Evolutionary conservation across 768 basidiomycete species (phyloP).

Genomic region (Tricholoma hemisulphureum): DNA sequence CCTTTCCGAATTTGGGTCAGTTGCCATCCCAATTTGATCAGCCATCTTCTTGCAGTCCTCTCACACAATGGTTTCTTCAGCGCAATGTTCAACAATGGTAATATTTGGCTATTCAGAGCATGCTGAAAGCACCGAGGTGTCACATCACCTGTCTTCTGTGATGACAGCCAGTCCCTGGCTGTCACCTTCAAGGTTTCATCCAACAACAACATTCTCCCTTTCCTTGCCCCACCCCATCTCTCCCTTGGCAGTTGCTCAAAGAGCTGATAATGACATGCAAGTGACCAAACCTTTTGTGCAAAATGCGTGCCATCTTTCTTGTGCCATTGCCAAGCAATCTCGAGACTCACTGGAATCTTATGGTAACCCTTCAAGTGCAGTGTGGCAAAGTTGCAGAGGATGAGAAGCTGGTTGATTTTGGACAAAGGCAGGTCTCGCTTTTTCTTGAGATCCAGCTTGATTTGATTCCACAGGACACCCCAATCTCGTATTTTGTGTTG

Average conservation of each 20-base stretch:
- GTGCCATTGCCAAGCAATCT: too few relatives aligned
- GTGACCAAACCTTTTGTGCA: slow-evolving; percentile 24
- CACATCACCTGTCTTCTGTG: slow-evolving; percentile 25
- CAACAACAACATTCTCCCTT: slow-evolving; percentile 13
- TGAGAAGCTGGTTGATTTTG: slow-evolving; percentile 21
- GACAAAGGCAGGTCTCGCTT: slow-evolving; percentile 12
- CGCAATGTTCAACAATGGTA: neutral
- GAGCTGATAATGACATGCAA: slow-evolving; percentile 36
- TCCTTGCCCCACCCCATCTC: slow-evolving; percentile 20
- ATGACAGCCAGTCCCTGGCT: slow-evolving; percentile 19
- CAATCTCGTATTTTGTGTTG: slow-evolving; percentile 10
- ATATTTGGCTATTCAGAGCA: slow-evolving; percentile 19
- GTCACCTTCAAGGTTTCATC: slow-evolving; percentile 20
- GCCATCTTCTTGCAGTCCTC: neutral
- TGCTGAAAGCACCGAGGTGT: slow-evolving; percentile 23
- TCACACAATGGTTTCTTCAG: neutral
- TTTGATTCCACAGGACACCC: slow-evolving; percentile 13
- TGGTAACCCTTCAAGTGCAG: too few relatives aligned
- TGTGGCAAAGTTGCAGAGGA: too few relatives aligned
- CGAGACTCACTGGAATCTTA: too few relatives aligned
- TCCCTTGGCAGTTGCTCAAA: slow-evolving; percentile 33
- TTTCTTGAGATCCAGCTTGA: slow-evolving; percentile 19
- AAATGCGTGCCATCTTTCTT: slow-evolving; percentile 20
- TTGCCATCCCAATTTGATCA: neutral
- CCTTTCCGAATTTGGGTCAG: neutral